Conservation (phyloP, 495 filamentous ascomycete genomes). For the Cercophora samala region DNA sequence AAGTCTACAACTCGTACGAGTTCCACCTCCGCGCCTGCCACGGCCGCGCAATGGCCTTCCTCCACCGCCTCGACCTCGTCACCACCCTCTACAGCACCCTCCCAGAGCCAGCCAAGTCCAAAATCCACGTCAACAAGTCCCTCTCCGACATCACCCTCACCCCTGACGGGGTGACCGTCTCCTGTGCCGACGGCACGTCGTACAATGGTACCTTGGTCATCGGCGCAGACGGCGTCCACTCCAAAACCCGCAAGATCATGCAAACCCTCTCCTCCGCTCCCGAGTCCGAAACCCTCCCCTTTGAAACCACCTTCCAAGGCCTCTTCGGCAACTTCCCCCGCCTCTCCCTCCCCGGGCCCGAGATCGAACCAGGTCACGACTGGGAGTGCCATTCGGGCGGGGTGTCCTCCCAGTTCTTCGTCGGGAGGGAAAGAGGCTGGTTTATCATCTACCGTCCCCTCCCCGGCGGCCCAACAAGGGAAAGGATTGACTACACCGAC, state of each 20-base stretch:
- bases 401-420: constrained; percentile 26
- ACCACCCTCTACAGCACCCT: constrained; percentile 36
- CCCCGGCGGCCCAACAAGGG: constrained; percentile 33
- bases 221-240: constrained; percentile 53
- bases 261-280: background rate
- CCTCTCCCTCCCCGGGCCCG: constrained; percentile 4
- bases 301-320: constrained; percentile 30
- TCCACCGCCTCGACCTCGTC: constrained; percentile 36
- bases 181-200: constrained; percentile 41
- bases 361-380: constrained; percentile 5
- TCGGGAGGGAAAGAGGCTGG: constrained; percentile 32
- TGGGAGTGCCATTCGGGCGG: constrained; percentile 17
- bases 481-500: constrained; percentile 39
- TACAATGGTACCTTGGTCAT: constrained; percentile 49
- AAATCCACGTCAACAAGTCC: constrained; percentile 33
- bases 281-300: constrained; percentile 18
- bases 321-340: constrained; percentile 28
- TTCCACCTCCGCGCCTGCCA: background rate
- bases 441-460: constrained; percentile 41
- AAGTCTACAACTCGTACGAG: background rate
- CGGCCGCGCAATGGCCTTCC: constrained; percentile 14
- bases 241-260: constrained; percentile 38
- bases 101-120: constrained; percentile 30
- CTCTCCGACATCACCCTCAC: constrained; percentile 29
- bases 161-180: constrained; percentile 30